A percentile compares a stretch with the other conserved stretches of the same genome.
These are phyloP conservation scores for Aspergillus floridensis DNA, from an alignment of 2,329 filamentous ascomycete genomes.

Conservation along the genomic window DNA sequence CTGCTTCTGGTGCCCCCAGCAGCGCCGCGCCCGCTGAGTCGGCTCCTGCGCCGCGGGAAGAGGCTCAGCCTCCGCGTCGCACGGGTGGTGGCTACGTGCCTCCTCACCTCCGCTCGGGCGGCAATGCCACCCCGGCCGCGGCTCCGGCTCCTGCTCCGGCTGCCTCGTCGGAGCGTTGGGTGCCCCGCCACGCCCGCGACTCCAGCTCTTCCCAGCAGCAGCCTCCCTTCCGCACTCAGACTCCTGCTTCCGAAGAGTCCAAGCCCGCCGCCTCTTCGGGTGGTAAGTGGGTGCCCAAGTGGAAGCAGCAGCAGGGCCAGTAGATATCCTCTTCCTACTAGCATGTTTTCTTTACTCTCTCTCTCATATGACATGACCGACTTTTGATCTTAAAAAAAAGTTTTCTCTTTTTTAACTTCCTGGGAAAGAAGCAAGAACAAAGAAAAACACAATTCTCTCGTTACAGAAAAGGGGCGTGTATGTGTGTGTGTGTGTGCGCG, in stretches of 20 bases:
- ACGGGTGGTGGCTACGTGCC: constrained; percentile 38
- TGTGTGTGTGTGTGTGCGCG: not conserved
- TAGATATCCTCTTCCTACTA: constrained; percentile 16
- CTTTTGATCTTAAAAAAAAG: constrained; percentile 6
- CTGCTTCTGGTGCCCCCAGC: constrained; percentile 16
- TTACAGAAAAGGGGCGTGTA: not conserved
- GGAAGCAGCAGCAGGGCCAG: constrained; percentile 39
- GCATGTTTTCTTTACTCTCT: constrained; percentile 5
- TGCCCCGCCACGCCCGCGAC: constrained; percentile 33
- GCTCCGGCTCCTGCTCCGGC: constrained; percentile 6
- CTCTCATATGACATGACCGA: constrained; percentile 4
- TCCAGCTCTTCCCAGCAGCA: constrained; percentile 20
- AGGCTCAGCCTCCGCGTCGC: constrained; percentile 30
- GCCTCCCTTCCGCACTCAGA: constrained; percentile 22
- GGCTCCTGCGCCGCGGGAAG: constrained; percentile 21
- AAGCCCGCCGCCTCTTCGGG: constrained; percentile 27
- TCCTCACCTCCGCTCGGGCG: constrained; percentile 39
- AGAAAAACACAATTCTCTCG: not conserved
- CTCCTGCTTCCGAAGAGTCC: constrained; percentile 24
- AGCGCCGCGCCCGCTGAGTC: constrained; percentile 26
- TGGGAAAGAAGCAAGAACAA: not conserved
- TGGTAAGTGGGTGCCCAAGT: constrained; percentile 38
- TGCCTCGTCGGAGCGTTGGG: constrained; percentile 31
- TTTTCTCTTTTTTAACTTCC: constrained; percentile 14
- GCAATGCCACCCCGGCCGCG: constrained; percentile 25